These are phyloP conservation scores for Cucurbita argyrosperma DNA, from an alignment of 306 rosid genomes.

Conservation along the genomic window DNA sequence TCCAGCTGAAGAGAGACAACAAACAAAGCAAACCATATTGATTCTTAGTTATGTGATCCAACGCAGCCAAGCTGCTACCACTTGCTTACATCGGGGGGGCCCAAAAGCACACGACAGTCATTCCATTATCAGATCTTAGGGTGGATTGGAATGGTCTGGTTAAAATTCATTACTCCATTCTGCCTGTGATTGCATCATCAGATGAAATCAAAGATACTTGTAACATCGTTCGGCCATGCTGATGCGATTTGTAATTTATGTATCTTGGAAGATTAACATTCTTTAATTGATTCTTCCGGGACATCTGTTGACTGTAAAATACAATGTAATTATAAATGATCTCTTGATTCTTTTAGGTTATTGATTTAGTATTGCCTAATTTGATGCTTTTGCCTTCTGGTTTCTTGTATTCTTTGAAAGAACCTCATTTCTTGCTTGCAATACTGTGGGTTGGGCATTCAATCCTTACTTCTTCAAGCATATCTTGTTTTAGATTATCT, in stretches of 20 bases:
- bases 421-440: background rate
- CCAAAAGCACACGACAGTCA: constrained; percentile 10
- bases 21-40: constrained; percentile 77
- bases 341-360: constrained; percentile 21
- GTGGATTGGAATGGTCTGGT: constrained; percentile 14
- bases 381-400: background rate
- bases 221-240: constrained; percentile 54
- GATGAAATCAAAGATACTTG: constrained; percentile 30
- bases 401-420: background rate
- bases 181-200: constrained; percentile 20
- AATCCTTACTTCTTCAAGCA: too few relatives aligned
- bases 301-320: constrained; percentile 36
- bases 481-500: background rate
- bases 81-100: constrained; percentile 10
- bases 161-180: constrained; percentile 16
- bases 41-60: constrained; percentile 25
- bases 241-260: constrained; percentile 72
- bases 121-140: constrained; percentile 17
- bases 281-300: constrained; percentile 78
- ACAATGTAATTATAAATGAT: constrained; percentile 25
- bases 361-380: background rate
- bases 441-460: background rate
- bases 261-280: constrained; percentile 55
- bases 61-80: constrained; percentile 24
- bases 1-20: constrained; percentile 97